Percentiles rank a stretch among this genome's conserved stretches.
Evolutionary conservation across 2,329 filamentous ascomycete genomes (phyloP).

Genomic region (Paracoccidioides brasiliensis): DNA sequence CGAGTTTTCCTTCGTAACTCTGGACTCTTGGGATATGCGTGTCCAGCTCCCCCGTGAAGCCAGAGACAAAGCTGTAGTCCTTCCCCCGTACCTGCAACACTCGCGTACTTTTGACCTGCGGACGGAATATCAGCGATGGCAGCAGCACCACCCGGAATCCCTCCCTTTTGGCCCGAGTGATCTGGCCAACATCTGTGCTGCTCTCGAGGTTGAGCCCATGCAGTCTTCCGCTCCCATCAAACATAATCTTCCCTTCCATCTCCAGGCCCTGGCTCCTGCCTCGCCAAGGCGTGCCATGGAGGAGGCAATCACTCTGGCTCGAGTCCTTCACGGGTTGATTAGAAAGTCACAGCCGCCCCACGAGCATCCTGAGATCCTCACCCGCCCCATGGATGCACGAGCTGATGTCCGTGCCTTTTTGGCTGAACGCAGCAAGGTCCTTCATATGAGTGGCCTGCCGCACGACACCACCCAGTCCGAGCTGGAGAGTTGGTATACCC

Average conservation of each 20-base stretch:
- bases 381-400: slow-evolving; percentile 87
- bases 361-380: slow-evolving; percentile 89
- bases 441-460: slow-evolving; percentile 93
- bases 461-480: slow-evolving; percentile 98
- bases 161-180: slow-evolving; percentile 92
- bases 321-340: slow-evolving; percentile 83
- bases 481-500: slow-evolving; percentile 98
- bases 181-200: slow-evolving; percentile 93
- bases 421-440: slow-evolving; percentile 90
- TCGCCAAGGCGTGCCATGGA: slow-evolving; percentile 95
- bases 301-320: slow-evolving; percentile 84
- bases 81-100: slow-evolving; percentile 94
- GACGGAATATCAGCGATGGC: slow-evolving; percentile 96
- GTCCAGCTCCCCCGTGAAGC: slow-evolving; percentile 96
- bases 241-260: slow-evolving; percentile 93
- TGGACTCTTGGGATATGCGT: slow-evolving; percentile 96
- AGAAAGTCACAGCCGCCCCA: slow-evolving; percentile 90
- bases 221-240: slow-evolving; percentile 97
- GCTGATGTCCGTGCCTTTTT: slow-evolving; percentile 94
- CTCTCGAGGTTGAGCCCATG: slow-evolving; percentile 92
- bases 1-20: slow-evolving; percentile 95
- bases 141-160: slow-evolving; percentile 95
- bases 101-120: slow-evolving; percentile 93
- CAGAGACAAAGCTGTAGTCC: slow-evolving; percentile 92
- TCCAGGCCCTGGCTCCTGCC: slow-evolving; percentile 88